phyloP scores from a whole-genome alignment of 225 moss, liverwort and hornwort species.

The Antitrichia curtipendula region DNA sequence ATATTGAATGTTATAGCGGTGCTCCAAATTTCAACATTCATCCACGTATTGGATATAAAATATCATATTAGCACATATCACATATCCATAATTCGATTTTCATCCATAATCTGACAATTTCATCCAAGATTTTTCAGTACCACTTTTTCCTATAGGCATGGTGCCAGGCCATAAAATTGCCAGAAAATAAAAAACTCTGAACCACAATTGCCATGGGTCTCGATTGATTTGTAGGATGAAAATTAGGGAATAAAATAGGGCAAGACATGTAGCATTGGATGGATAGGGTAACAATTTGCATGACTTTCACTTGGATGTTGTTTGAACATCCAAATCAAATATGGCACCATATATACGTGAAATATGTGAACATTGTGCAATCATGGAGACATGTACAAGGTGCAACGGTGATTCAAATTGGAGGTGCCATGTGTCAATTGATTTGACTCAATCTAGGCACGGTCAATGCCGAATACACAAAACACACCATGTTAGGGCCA shows the following conservation, averaged over 20 bases:
- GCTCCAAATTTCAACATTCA: no score
- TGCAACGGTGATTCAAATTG: neutral
- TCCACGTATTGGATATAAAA: no score
- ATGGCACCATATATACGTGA: rapidly evolving
- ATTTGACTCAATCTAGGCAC: rapidly evolving
- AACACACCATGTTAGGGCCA: rapidly evolving
- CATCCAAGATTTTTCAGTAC: no score
- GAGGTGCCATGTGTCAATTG: no score
- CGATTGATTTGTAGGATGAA: neutral
- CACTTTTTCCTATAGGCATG: no score
- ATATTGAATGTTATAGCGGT: no score
- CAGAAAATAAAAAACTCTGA: no score
- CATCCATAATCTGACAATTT: no score
- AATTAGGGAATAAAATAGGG: neutral
- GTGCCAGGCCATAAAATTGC: no score
- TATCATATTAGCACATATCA: no score
- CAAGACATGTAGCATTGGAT: neutral
- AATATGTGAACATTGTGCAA: neutral
- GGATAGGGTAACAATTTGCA: neutral
- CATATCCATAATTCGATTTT: no score
- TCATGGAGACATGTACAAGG: neutral
- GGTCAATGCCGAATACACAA: neutral
- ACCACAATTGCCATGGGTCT: no score
- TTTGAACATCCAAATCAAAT: neutral
- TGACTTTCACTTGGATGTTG: neutral